Evolutionary conservation across 768 basidiomycete species (phyloP).

Genomic region (Pleurotus pulmonarius): DNA sequence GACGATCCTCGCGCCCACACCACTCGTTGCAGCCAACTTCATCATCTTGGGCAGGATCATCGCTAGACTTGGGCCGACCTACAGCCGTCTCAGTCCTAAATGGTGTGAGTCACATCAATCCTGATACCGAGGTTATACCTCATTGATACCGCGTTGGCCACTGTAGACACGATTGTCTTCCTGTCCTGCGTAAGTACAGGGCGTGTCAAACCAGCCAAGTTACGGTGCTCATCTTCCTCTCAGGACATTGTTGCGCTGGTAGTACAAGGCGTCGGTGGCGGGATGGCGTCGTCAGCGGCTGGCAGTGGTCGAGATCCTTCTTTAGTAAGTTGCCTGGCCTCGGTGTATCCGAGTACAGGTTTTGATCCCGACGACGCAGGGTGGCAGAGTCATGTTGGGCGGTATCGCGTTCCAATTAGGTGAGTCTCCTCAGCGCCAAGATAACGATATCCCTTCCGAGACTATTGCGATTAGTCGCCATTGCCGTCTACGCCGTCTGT

Average conservation of each 20-base stretch:
- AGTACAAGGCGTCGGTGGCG: conserved; percentile 66
- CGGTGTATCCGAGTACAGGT: not conserved
- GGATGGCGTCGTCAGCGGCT: conserved; percentile 35
- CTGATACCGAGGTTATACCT: not conserved
- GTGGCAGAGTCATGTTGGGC: conserved; percentile 50
- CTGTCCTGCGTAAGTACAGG: conserved; percentile 27
- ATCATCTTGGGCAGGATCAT: conserved; percentile 49
- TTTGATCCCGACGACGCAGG: conserved; percentile 13
- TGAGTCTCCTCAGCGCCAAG: conserved; percentile 16
- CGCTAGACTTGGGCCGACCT: conserved; percentile 35
- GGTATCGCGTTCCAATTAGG: conserved; percentile 61
- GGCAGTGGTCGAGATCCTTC: not conserved
- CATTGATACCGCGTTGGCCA: not conserved
- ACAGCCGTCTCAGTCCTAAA: conserved; percentile 44
- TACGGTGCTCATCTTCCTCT: not conserved
- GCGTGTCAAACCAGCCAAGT: not conserved
- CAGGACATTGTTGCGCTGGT: conserved; percentile 58
- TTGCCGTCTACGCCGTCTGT: conserved; percentile 36
- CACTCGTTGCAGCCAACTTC: conserved; percentile 55
- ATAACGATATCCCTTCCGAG: not conserved
- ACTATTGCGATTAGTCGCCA: conserved; percentile 27
- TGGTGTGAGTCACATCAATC: conserved; percentile 26
- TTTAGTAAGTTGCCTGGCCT: conserved; percentile 9
- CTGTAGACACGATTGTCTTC: conserved; percentile 36
- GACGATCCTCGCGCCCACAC: conserved; percentile 53